Evolutionary conservation across 257 asterid species (phyloP).

Genomic region (Solanum rostratum): DNA sequence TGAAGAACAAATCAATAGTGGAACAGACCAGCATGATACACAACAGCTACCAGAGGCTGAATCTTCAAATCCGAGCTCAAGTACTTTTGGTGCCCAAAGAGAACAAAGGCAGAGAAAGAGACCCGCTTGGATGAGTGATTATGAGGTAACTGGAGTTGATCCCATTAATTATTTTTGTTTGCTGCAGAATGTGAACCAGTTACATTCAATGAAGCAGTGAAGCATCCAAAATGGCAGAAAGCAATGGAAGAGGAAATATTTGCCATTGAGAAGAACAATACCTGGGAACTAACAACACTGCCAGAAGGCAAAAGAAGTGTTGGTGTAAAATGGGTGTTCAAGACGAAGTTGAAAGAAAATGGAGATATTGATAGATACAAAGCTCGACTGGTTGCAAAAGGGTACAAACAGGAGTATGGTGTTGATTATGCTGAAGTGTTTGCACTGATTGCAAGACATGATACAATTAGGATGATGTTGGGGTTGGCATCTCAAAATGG

Average conservation of each 20-base stretch:
- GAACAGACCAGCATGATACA: not conserved
- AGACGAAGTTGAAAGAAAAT: not conserved
- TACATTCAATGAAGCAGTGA: no score
- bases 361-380: not conserved
- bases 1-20: not conserved
- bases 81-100: not conserved
- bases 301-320: no score
- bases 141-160: not conserved
- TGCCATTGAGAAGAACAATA: not conserved
- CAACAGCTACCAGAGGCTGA: not conserved
- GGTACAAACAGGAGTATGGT: not conserved
- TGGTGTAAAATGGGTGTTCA: not conserved
- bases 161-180: not conserved
- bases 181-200: not conserved
- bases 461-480: no score
- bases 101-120: not conserved
- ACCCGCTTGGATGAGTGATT: not conserved
- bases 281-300: not conserved
- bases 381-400: not conserved
- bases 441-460: no score
- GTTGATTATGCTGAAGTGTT: not conserved
- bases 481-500: no score
- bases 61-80: not conserved
- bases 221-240: not conserved
- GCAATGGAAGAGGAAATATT: not conserved